Percentiles rank a stretch among this genome's conserved stretches.
These are phyloP conservation scores for Russula sp. DNA, from an alignment of 768 basidiomycete species.

Conservation along the genomic window DNA sequence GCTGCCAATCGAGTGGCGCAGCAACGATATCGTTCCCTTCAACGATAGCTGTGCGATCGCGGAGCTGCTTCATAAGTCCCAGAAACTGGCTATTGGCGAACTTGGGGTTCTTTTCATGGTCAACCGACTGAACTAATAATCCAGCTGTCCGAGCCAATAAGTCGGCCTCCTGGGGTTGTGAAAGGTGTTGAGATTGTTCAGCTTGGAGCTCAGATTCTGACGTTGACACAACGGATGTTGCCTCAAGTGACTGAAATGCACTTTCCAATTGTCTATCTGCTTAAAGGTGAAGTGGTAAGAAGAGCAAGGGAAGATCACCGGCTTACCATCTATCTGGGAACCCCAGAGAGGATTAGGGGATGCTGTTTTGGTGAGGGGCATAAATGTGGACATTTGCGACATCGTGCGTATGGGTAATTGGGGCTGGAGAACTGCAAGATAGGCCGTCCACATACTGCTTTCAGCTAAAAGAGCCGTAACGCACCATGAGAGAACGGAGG, in stretches of 20 bases:
- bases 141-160: slow-evolving; percentile 79
- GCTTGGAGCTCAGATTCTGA: not conserved
- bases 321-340: slow-evolving; percentile 42
- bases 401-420: slow-evolving; percentile 18
- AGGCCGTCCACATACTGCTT: not conserved
- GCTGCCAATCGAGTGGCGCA: slow-evolving; percentile 26
- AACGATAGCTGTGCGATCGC: slow-evolving; percentile 73
- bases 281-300: slow-evolving; percentile 23
- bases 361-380: slow-evolving; percentile 18
- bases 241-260: slow-evolving; percentile 38
- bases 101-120: slow-evolving; percentile 73
- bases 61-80: slow-evolving; percentile 76
- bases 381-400: slow-evolving; percentile 35
- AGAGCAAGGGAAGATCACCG: not conserved
- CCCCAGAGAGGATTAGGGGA: slow-evolving; percentile 18
- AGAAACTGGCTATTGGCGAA: slow-evolving; percentile 83
- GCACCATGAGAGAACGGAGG: slow-evolving; percentile 12
- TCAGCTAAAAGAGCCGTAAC: not conserved
- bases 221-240: slow-evolving; percentile 9
- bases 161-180: slow-evolving; percentile 42
- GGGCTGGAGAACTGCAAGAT: slow-evolving; percentile 7
- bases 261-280: slow-evolving; percentile 37
- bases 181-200: slow-evolving; percentile 3
- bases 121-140: slow-evolving; percentile 67
- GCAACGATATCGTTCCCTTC: slow-evolving; percentile 74